Base-by-base conservation (phyloP, 345 rosid species). In the Brassica nigra region DNA sequence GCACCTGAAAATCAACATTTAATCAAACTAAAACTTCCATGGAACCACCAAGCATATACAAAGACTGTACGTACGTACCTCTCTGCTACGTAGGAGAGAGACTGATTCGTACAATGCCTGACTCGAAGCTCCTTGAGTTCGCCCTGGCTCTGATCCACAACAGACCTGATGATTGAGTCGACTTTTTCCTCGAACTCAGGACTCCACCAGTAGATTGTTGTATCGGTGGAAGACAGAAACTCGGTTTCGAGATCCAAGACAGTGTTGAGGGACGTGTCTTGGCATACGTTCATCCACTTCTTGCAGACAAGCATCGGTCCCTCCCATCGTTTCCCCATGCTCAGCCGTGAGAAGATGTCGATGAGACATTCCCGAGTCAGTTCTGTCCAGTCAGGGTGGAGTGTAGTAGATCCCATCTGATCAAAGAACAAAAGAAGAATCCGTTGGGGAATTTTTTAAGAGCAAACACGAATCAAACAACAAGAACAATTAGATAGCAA, bases 231-330 rank as follows among this genome's bases (percentile, higher is more conserved):
- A 4, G 85, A 82, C 52, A 80, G 71, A 89, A 90, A 91, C 4
- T 15, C 62, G n/a, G 85, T 6, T 42, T 87, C 87, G 68, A 93
- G 89, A 81, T 93, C 92, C 84, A 93, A 85, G 10, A 59, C 16
- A 27, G 79, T 14, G 85, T 87, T 79, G 70, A 91, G 89, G n/a
- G 86, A 81, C 1, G 92, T 87, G 77, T 93, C 93, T 74, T 80
- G 70, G 89, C 83, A 84, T 31, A 88, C 88, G 58, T 74, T 68
- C 73, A 76, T 84, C 98, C 92, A 93, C 1, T 90, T 74, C 64
- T 86, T 90, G 89, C 95, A 91, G 16, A 80, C 92, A 8, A 93
- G 52, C 88, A 93, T 81, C 27, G 93, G 83, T n/a, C 94, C 94
- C 2, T 16, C 83, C 93, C 90, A 90, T 72, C 91, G 86, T 37